Conservation (phyloP, 1,284 basidiomycete genomes). For the Cystobasidium pallidum region DNA sequence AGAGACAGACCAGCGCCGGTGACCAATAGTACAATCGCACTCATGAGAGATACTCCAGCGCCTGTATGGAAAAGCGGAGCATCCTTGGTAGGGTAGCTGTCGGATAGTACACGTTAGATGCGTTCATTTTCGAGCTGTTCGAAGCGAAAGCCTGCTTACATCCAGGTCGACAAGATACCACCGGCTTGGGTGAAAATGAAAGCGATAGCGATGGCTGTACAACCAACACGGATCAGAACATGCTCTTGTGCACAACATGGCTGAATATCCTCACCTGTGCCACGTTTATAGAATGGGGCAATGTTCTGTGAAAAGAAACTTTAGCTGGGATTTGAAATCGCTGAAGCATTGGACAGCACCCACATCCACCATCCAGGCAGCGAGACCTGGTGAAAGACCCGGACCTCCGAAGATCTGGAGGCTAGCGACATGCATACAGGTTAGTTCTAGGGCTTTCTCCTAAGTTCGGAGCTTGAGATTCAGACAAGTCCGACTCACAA, state of each 20-base stretch:
- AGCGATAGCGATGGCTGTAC: conserved; percentile 12
- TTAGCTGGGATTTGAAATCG: background rate
- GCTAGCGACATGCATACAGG: background rate
- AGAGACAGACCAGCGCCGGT: conserved; percentile 2
- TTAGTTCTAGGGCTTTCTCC: background rate
- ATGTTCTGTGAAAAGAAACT: background rate
- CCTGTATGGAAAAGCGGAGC: conserved; percentile 17
- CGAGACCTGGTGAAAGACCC: conserved; percentile 17
- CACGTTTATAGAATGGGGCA: conserved; percentile 21
- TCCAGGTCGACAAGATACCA: conserved; percentile 22
- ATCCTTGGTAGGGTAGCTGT: conserved; percentile 17
- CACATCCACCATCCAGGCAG: conserved; percentile 26
- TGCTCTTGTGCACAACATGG: too few relatives aligned
- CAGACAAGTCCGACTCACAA: background rate
- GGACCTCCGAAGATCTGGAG: conserved; percentile 25
- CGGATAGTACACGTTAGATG: background rate
- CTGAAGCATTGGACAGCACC: background rate
- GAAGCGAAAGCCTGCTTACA: conserved; percentile 3
- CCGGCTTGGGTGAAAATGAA: conserved; percentile 27
- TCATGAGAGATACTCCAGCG: conserved; percentile 12
- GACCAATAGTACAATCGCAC: conserved; percentile 3
- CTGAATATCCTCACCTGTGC: conserved; percentile 13
- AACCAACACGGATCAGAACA: background rate
- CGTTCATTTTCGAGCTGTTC: too few relatives aligned
- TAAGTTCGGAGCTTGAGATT: background rate